phyloP scores from a whole-genome alignment of 2,329 filamentous ascomycete species.

The Aotearoamyces nothofagi region DNA sequence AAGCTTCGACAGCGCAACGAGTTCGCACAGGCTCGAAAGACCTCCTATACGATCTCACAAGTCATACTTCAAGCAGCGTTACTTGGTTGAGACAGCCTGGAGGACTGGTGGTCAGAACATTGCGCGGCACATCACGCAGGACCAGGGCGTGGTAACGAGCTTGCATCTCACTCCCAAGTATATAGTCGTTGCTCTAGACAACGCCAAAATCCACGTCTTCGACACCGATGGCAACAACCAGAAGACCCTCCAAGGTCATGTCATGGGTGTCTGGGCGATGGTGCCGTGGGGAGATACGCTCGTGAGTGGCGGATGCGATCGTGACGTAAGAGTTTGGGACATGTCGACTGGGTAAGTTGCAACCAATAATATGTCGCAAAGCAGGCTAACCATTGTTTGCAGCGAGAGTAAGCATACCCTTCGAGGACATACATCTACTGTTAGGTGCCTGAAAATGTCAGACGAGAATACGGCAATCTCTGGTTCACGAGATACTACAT shows the following conservation, averaged over 20 bases:
- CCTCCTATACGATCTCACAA: constrained; percentile 71
- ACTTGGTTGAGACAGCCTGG: constrained; percentile 96
- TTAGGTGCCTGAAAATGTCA: constrained; percentile 95
- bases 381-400: constrained; percentile 9
- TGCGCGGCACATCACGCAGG: constrained; percentile 80
- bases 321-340: constrained; percentile 95
- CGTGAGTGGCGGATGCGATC: constrained; percentile 90
- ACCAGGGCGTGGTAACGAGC: constrained; percentile 93
- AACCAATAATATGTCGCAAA: constrained; percentile 8
- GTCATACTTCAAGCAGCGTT: constrained; percentile 94
- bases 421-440: constrained; percentile 90
- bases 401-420: constrained; percentile 68
- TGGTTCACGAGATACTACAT: constrained; percentile 84
- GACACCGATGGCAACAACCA: constrained; percentile 80
- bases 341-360: constrained; percentile 69
- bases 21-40: constrained; percentile 26
- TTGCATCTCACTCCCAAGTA: constrained; percentile 89
- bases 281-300: constrained; percentile 92
- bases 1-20: constrained; percentile 37
- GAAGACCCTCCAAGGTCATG: constrained; percentile 82
- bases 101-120: constrained; percentile 76
- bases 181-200: constrained; percentile 94
- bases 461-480: constrained; percentile 90
- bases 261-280: constrained; percentile 99
- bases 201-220: constrained; percentile 97